Evolutionary conservation across 805 yeast genomes (phyloP).

Genomic region (Blastobotrys peoriensis): DNA sequence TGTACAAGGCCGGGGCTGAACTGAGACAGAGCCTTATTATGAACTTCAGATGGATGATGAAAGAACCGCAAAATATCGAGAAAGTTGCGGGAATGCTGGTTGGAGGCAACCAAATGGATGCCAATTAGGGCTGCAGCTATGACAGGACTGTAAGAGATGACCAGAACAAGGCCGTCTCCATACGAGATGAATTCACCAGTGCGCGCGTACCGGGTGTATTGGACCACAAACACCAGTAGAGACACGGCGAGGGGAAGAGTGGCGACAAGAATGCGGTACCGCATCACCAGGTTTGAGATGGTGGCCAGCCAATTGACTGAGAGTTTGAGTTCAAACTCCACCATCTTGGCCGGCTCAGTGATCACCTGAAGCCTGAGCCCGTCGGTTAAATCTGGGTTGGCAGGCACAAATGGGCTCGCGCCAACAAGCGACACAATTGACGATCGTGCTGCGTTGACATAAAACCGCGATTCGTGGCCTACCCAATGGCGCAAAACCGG

Average conservation of each 20-base stretch:
- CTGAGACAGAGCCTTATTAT: conserved; percentile 18
- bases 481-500: conserved; percentile 16
- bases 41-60: conserved; percentile 26
- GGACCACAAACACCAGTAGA: conserved; percentile 47
- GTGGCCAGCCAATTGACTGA: conserved; percentile 51
- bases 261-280: conserved; percentile 71
- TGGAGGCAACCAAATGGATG: conserved; percentile 28
- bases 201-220: conserved; percentile 41
- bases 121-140: conserved; percentile 23
- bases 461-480: conserved; percentile 15
- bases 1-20: conserved; percentile 11
- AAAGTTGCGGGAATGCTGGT: conserved; percentile 7
- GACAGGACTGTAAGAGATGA: conserved; percentile 24
- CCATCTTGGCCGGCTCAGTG: conserved; percentile 7
- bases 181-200: conserved; percentile 39
- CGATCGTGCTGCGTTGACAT: conserved; percentile 13
- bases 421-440: conserved; percentile 12
- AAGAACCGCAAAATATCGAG: conserved; percentile 18
- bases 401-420: conserved; percentile 15
- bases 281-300: conserved; percentile 59
- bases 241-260: conserved; percentile 62
- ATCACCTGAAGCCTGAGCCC: conserved; percentile 13
- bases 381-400: background rate
- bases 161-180: conserved; percentile 38
- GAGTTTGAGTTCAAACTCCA: background rate